Evolutionary conservation across 441 rosid species (phyloP).

Genomic region (Jatropha podagrica): DNA sequence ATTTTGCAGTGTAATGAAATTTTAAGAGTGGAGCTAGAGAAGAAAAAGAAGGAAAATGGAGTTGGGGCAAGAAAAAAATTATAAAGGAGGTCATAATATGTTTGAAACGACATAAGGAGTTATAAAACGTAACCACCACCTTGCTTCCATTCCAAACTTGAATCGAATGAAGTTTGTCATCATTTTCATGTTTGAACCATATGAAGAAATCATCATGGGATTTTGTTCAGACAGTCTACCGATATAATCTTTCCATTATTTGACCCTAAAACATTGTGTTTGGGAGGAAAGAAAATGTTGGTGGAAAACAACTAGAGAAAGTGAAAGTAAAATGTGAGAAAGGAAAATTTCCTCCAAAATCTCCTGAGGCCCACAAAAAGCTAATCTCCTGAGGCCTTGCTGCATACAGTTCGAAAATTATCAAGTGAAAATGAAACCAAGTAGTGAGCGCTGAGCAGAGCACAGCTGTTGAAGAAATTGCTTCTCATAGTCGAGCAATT

Average conservation of each 20-base stretch:
- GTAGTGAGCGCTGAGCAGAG: no score
- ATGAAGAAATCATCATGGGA: constrained; percentile 3
- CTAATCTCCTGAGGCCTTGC: no score
- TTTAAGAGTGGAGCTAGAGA: constrained; percentile 34
- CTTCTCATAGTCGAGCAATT: no score
- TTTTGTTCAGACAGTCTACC: neutral
- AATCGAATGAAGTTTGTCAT: constrained; percentile 22
- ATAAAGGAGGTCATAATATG: neutral
- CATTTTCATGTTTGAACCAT: constrained; percentile 20
- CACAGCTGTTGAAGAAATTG: no score
- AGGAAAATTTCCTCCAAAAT: no score
- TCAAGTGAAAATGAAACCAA: no score
- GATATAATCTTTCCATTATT: constrained; percentile 6
- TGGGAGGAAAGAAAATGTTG: no score
- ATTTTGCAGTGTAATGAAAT: constrained; percentile 31
- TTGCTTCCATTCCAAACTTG: constrained; percentile 29
- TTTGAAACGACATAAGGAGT: neutral
- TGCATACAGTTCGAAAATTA: no score
- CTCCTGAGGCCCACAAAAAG: no score
- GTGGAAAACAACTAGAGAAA: no score
- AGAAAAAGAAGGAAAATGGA: constrained; percentile 26
- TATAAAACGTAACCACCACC: neutral
- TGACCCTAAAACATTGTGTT: neutral
- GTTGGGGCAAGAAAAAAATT: neutral
- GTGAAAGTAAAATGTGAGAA: no score